phyloP scores from a whole-genome alignment of 345 rosid species.

The Arabis hirsuta region DNA sequence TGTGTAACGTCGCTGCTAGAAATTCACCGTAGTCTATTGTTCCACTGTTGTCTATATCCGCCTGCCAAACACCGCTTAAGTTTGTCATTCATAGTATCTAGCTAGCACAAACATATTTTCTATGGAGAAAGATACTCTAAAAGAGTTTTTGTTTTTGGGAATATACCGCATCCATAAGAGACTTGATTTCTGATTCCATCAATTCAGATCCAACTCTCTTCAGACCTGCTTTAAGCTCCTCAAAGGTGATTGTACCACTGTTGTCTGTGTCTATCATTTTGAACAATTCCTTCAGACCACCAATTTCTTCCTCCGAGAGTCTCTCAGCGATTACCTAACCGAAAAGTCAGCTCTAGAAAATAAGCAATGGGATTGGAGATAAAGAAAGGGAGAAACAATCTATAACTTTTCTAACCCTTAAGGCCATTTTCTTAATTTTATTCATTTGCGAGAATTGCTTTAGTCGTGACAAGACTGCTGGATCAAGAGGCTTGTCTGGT shows the following conservation, averaged over 20 bases:
- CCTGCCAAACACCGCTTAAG: constrained; percentile 52
- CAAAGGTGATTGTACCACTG: constrained; percentile 91
- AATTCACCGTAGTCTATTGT: constrained; percentile 92
- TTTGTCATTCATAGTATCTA: neutral
- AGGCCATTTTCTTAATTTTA: constrained; percentile 96
- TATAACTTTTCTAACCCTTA: constrained; percentile 59
- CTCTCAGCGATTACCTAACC: constrained; percentile 93
- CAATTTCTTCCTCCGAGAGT: constrained; percentile 97
- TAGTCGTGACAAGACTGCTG: constrained; percentile 90
- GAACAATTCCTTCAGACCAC: constrained; percentile 91
- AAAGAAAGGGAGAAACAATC: neutral
- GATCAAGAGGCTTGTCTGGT: constrained; percentile 89
- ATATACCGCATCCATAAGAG: constrained; percentile 92
- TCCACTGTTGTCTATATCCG: constrained; percentile 92
- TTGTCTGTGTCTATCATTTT: constrained; percentile 93
- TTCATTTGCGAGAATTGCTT: constrained; percentile 97
- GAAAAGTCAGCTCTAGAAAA: constrained; percentile 19
- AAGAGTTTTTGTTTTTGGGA: constrained; percentile 2
- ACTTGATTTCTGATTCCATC: constrained; percentile 89
- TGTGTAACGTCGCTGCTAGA: constrained; percentile 91
- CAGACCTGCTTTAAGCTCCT: constrained; percentile 87
- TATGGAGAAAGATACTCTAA: neutral
- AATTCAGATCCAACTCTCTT: constrained; percentile 84
- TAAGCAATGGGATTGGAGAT: constrained; percentile 1
- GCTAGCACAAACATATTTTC: constrained; percentile 1